phyloP scores from a whole-genome alignment of 345 rosid species.

The Triadica sebifera region DNA sequence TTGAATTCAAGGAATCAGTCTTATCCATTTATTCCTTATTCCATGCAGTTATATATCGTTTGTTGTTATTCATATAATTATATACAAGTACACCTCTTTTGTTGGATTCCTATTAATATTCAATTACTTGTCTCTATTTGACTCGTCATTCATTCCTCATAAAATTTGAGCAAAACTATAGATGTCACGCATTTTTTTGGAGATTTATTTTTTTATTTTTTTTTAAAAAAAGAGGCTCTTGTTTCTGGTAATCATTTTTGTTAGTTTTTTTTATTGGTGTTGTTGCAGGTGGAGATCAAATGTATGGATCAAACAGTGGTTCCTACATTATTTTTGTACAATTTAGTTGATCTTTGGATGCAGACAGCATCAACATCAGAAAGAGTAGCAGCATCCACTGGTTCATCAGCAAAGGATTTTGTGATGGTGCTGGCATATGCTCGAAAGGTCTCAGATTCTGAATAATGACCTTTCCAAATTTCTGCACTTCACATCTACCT shows the following conservation, averaged over 20 bases:
- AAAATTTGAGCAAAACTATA: not conserved
- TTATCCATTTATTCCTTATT: not conserved
- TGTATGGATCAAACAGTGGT: conserved; percentile 30
- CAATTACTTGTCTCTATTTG: not conserved
- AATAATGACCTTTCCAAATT: conserved; percentile 11
- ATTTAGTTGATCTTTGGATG: conserved; percentile 28
- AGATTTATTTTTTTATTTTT: too few relatives aligned
- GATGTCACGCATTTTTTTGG: too few relatives aligned
- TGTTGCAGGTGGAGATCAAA: conserved; percentile 30
- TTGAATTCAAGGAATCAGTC: not conserved
- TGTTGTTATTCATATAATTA: not conserved
- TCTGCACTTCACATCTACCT: not conserved
- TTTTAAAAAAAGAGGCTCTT: not conserved
- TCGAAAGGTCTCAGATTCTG: conserved; percentile 26
- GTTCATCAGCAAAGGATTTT: conserved; percentile 32
- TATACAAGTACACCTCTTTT: not conserved
- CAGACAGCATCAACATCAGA: conserved; percentile 19
- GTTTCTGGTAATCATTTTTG: not conserved
- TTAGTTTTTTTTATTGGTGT: not conserved
- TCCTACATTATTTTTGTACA: conserved; percentile 24
- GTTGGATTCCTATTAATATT: not conserved
- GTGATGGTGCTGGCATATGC: conserved; percentile 33
- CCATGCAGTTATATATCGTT: not conserved
- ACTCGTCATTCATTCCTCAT: not conserved
- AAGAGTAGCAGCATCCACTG: conserved; percentile 18